Conservation (phyloP, 495 filamentous ascomycete genomes). For the Penicillium fimorum region DNA sequence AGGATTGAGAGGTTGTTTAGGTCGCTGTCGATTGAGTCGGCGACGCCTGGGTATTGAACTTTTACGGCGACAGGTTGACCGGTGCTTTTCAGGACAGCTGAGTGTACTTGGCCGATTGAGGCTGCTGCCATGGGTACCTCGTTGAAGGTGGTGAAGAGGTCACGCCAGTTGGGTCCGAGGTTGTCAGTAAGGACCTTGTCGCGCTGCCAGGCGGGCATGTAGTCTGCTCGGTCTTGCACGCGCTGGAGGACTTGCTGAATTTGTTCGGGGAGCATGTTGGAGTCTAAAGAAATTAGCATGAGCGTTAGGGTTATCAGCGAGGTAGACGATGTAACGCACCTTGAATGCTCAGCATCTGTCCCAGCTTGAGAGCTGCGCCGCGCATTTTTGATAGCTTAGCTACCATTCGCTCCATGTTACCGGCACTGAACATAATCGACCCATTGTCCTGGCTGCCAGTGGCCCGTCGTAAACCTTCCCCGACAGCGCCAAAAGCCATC, state of each 20-base stretch:
- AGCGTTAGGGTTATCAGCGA: not conserved
- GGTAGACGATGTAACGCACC: slow-evolving; percentile 38
- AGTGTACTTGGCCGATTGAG: slow-evolving; percentile 97
- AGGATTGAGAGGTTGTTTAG: slow-evolving; percentile 88
- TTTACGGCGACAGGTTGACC: slow-evolving; percentile 85
- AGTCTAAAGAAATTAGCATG: slow-evolving; percentile 51
- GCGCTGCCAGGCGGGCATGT: slow-evolving; percentile 93
- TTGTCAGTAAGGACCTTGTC: slow-evolving; percentile 76
- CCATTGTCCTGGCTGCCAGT: slow-evolving; percentile 59
- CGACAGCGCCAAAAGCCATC: slow-evolving; percentile 92
- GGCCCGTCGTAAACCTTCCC: slow-evolving; percentile 74
- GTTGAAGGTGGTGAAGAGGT: slow-evolving; percentile 78
- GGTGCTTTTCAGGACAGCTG: slow-evolving; percentile 72
- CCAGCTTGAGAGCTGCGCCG: slow-evolving; percentile 95
- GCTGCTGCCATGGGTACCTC: slow-evolving; percentile 93
- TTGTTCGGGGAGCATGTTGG: slow-evolving; percentile 86
- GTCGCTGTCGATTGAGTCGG: slow-evolving; percentile 91
- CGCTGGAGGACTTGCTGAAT: slow-evolving; percentile 86
- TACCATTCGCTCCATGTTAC: slow-evolving; percentile 89
- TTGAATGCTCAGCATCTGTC: slow-evolving; percentile 97
- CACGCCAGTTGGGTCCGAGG: slow-evolving; percentile 81
- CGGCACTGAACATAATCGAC: slow-evolving; percentile 82
- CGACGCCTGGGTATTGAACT: slow-evolving; percentile 96
- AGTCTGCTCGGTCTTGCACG: slow-evolving; percentile 95
- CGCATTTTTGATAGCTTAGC: slow-evolving; percentile 92